Conservation (phyloP, 257 asterid genomes). For the Leptodermis oblonga region DNA sequence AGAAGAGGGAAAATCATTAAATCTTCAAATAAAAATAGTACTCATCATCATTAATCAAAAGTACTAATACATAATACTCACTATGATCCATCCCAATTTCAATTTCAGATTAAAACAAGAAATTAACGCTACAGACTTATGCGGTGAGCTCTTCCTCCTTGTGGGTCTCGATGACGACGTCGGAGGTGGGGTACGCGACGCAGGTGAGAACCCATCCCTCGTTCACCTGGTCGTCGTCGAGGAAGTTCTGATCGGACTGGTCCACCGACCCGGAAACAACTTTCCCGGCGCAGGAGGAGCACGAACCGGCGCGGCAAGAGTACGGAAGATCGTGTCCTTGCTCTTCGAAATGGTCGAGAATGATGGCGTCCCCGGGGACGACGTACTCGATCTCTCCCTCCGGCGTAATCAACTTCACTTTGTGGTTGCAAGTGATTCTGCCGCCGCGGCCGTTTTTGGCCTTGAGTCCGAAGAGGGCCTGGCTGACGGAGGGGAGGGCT, state of each 20-base stretch:
- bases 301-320: conserved; percentile 91
- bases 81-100: not conserved
- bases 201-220: conserved; percentile 75
- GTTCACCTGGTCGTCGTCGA: conserved; percentile 57
- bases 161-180: conserved; percentile 61
- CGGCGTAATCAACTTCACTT: conserved; percentile 61
- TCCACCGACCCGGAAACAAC: conserved; percentile 50
- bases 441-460: conserved; percentile 21
- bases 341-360: conserved; percentile 79
- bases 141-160: conserved; percentile 61
- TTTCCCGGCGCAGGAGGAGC: conserved; percentile 84
- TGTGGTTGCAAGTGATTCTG: conserved; percentile 57
- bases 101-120: not conserved
- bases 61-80: not conserved
- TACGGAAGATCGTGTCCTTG: conserved; percentile 53
- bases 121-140: not conserved
- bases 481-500: conserved; percentile 21
- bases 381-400: conserved; percentile 32
- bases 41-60: conserved; percentile 1
- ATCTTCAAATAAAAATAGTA: not conserved
- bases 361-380: conserved; percentile 44
- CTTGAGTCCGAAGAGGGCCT: conserved; percentile 29
- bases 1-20: not conserved
- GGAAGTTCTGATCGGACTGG: conserved; percentile 68
- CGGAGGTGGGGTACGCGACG: conserved; percentile 52